Evolutionary conservation across 2,329 filamentous ascomycete genomes (phyloP).

Genomic region (Neofusicoccum umdonicola): DNA sequence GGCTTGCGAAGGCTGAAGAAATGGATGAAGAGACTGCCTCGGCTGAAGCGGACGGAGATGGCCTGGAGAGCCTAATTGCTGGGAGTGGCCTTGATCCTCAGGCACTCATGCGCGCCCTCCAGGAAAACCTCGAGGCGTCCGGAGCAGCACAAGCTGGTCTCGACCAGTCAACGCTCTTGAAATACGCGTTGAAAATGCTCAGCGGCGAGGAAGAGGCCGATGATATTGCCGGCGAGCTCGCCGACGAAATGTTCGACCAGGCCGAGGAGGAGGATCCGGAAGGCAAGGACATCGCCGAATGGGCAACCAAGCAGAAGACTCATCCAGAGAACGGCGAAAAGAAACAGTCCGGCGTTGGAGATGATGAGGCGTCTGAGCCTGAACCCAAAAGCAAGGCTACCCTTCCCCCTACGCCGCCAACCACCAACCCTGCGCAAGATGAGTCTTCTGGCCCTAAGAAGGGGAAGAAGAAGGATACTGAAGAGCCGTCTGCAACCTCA

Average conservation of each 20-base stretch:
- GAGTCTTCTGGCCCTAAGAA: conserved; percentile 2
- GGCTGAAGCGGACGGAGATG: conserved; percentile 6
- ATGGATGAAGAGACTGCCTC: conserved; percentile 14
- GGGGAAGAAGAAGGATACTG: conserved; percentile 8
- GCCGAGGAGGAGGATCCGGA: conserved; percentile 22
- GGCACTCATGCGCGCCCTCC: conserved; percentile 24
- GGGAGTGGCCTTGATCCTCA: conserved; percentile 21
- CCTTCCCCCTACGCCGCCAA: conserved; percentile 8
- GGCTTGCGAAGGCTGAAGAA: neutral
- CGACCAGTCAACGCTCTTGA: conserved; percentile 43
- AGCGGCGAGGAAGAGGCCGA: conserved; percentile 33
- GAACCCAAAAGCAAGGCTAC: conserved; percentile 2
- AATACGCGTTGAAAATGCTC: conserved; percentile 46
- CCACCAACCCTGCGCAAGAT: neutral
- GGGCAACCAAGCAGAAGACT: conserved; percentile 19
- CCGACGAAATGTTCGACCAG: conserved; percentile 41
- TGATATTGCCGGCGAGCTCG: conserved; percentile 40
- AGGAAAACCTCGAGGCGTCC: conserved; percentile 32
- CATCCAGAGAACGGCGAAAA: conserved; percentile 19
- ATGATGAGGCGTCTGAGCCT: neutral
- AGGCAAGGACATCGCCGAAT: conserved; percentile 1
- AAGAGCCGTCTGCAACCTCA: neutral
- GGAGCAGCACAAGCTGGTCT: conserved; percentile 36
- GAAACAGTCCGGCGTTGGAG: neutral
- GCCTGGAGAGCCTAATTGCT: conserved; percentile 17